Evolutionary conservation across 78 protist species (phyloP), one percentile per base, ranked within the genome.

Genomic region (Chrysochromulina tobinii): DNA sequence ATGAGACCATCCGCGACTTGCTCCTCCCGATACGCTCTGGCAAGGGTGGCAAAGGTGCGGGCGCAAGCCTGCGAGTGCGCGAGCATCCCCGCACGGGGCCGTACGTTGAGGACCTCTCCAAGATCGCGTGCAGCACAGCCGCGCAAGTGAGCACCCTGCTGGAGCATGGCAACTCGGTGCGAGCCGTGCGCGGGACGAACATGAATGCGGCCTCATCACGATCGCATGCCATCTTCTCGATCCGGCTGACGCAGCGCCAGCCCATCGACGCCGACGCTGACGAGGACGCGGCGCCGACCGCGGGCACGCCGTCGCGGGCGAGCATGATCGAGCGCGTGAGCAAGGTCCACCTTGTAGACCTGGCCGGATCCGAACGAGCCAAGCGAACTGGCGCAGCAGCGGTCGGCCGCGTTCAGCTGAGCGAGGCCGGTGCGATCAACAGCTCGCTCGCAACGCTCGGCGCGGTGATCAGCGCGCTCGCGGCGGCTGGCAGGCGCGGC

Each of bases 361-460:
- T 67, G 73, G 73, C 83, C 48, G 73, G 73, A 11, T 67, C 73
- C 48, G 73, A 67, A 38, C 73, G 73, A 38, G 8, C 8, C 50
- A 67, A 67, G 73, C 8, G 17, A 14, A 89, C 84, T 11, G 68
- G 61, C 50, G 61, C 92, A 20, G 67, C 12, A n/a, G 20, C 15
- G 92, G 92, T 50, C 25, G 27, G 64, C 23, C 48, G 73, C 38
- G 73, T 5, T 5, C 92, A 86, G 21, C 8, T 89, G 86, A 69
- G 61, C 50, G 92, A 89, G 72, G 64, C 61, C 38, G 72, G 64
- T 20, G 51, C 61, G 54, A 89, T 89, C 61, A 89, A 89, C 79
- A 4, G 20, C 58, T 81, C 75, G 3, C 66, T 89, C 50, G 67
- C 61, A 21, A 77, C 92, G 67, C 87, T 89, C 21, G 92, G 92